A percentile compares a stretch with the other conserved stretches of the same genome.
Evolutionary conservation across 2,329 filamentous ascomycete genomes (phyloP).

Genomic region (Diaporthe sp.): DNA sequence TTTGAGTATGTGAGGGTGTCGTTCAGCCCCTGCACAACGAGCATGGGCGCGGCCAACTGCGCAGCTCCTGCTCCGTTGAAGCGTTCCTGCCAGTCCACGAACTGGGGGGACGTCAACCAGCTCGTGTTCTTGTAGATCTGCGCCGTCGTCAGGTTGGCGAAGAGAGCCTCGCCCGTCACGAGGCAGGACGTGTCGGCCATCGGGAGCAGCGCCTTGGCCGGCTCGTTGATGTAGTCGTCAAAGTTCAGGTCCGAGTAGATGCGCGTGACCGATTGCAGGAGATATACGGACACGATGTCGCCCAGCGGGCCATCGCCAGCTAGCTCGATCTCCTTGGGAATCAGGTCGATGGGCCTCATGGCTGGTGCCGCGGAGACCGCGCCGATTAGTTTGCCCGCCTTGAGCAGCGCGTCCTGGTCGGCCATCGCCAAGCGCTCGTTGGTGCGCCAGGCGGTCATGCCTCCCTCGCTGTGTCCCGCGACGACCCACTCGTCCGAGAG

Average conservation of each 20-base stretch:
- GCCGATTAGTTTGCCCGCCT: background rate
- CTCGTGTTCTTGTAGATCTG: constrained; percentile 6
- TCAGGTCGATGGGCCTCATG: constrained; percentile 7
- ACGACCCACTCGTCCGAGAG: constrained; percentile 1
- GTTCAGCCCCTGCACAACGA: background rate
- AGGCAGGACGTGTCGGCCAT: background rate
- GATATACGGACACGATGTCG: background rate
- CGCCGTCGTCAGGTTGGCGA: background rate
- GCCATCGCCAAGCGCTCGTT: background rate
- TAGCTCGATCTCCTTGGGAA: background rate
- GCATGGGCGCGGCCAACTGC: background rate
- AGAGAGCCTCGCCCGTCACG: background rate
- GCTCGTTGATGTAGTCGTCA: constrained; percentile 6
- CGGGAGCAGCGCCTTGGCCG: background rate
- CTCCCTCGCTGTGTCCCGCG: background rate
- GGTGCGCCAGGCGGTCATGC: background rate
- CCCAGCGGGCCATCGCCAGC: constrained; percentile 5
- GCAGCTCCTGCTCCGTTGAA: background rate
- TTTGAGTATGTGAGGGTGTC: background rate
- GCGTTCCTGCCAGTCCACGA: background rate
- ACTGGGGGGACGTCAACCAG: background rate
- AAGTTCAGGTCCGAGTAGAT: background rate
- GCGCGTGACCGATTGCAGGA: constrained; percentile 1
- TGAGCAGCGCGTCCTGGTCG: background rate
- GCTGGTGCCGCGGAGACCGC: background rate